A percentile compares a stretch with the other conserved stretches of the same genome.
Evolutionary conservation across 192 early-diverging fungal genomes (phyloP).

Genomic region (Backusella tuberculispora): DNA sequence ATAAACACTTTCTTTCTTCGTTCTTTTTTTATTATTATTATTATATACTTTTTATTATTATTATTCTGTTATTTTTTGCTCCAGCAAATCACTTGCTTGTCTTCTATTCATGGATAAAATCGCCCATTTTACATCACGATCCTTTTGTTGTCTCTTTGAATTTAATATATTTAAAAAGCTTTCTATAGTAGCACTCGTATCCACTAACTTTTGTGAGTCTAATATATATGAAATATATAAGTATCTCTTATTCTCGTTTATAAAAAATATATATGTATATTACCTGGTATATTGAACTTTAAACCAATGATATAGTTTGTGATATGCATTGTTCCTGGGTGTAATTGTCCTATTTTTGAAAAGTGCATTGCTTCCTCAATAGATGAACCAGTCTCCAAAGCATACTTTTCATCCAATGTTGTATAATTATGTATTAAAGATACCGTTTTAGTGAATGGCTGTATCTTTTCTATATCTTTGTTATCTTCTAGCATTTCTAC

Average conservation of each 20-base stretch:
- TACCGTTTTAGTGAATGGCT: conserved; percentile 10
- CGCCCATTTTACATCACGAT: conserved; percentile 12
- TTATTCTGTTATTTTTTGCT: no score
- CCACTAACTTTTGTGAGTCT: neutral
- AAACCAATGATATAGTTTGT: conserved; percentile 31
- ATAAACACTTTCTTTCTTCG: neutral
- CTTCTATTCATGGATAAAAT: neutral
- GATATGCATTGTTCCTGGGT: conserved; percentile 27
- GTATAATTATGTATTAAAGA: neutral
- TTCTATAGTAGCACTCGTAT: neutral
- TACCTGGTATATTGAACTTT: neutral
- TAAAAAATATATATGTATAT: neutral
- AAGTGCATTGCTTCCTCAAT: neutral
- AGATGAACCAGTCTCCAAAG: conserved; percentile 14
- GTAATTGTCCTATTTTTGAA: neutral
- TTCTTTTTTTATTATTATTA: neutral
- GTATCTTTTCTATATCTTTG: neutral
- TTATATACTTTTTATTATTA: no score
- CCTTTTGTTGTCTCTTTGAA: conserved; percentile 12
- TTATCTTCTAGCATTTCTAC: conserved; percentile 17
- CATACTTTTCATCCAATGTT: conserved; percentile 15
- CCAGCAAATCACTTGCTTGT: neutral
- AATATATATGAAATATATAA: neutral
- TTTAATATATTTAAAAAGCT: neutral
- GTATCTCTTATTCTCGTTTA: neutral